Evolutionary conservation across 2,329 filamentous ascomycete species (phyloP).

Genomic region (Aspergillus novofumigatus): DNA sequence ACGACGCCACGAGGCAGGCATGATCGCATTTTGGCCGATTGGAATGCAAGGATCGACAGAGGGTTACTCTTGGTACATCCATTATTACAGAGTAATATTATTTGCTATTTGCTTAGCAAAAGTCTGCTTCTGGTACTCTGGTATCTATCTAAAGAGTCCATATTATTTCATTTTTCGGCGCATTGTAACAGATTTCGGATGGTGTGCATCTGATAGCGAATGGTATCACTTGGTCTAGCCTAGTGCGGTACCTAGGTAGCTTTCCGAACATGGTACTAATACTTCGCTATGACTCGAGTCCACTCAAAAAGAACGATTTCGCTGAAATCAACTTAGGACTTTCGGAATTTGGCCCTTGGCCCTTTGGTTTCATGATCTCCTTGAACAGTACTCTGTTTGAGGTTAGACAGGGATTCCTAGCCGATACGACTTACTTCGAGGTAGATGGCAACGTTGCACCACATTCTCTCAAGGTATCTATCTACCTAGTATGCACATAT

Average conservation of each 20-base stretch:
- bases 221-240: not conserved
- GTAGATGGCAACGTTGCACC: not conserved
- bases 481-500: not conserved
- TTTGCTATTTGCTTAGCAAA: slow-evolving; percentile 1
- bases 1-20: slow-evolving; percentile 18
- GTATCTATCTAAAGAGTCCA: not conserved
- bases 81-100: not conserved
- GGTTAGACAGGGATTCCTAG: not conserved
- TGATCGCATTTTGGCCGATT: slow-evolving; percentile 8
- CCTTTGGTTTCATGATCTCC: not conserved
- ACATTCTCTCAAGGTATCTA: not conserved
- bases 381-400: not conserved
- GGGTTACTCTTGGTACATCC: not conserved
- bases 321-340: not conserved
- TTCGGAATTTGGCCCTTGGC: not conserved
- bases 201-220: not conserved
- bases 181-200: not conserved
- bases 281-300: not conserved
- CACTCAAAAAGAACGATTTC: not conserved
- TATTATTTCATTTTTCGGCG: not conserved
- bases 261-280: not conserved
- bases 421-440: not conserved
- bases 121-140: not conserved
- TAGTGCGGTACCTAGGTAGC: not conserved
- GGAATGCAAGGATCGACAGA: slow-evolving; percentile 16